Evolutionary conservation across 108 stramenopile species (phyloP).

Genomic region (Skeletonema potamos): DNA sequence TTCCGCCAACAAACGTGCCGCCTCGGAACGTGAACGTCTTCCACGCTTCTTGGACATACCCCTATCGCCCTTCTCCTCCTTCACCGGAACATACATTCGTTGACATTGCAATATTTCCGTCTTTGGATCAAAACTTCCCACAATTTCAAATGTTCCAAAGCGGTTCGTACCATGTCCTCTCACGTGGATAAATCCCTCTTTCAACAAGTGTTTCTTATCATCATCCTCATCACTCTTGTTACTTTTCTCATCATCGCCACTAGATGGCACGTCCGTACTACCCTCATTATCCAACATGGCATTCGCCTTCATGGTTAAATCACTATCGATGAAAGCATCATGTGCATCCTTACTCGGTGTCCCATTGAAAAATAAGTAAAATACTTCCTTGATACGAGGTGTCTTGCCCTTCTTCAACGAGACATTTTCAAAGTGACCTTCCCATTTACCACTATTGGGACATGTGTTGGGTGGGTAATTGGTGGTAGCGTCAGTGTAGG

Average conservation of each 20-base stretch:
- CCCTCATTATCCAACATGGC: conserved; percentile 19
- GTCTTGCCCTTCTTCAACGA: conserved; percentile 19
- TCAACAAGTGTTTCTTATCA: conserved; percentile 7
- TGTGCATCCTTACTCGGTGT: conserved; percentile 50
- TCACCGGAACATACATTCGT: conserved; percentile 64
- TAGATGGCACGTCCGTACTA: neutral
- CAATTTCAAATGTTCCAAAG: conserved; percentile 84
- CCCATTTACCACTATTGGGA: conserved; percentile 68
- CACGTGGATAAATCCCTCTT: conserved; percentile 55
- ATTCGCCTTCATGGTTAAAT: conserved; percentile 21
- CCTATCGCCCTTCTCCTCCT: neutral
- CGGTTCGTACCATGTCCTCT: conserved; percentile 76
- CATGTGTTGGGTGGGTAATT: conserved; percentile 32
- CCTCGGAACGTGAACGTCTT: neutral
- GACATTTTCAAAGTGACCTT: conserved; percentile 79
- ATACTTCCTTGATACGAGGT: conserved; percentile 57
- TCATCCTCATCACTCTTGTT: neutral
- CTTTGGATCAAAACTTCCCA: conserved; percentile 60
- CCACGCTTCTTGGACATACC: neutral
- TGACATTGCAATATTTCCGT: conserved; percentile 62
- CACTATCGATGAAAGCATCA: conserved; percentile 13
- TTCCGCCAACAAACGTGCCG: neutral
- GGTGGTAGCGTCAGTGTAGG: conserved; percentile 59
- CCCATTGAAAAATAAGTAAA: conserved; percentile 78
- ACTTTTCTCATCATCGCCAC: conserved; percentile 1